Evolutionary conservation across 805 yeast genomes (phyloP).

Genomic region (Myxozyma monticola): DNA sequence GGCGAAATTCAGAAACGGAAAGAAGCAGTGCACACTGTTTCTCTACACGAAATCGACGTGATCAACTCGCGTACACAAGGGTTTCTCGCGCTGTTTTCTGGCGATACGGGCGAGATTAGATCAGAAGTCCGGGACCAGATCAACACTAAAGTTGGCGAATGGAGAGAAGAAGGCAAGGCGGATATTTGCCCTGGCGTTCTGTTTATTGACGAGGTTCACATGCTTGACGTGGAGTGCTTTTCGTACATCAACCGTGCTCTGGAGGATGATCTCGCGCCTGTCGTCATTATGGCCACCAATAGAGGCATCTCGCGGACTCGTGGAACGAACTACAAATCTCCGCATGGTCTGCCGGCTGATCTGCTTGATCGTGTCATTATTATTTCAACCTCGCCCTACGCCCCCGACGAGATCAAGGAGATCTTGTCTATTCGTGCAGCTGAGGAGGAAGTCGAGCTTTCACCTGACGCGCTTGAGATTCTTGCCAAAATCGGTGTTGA

Average conservation of each 20-base stretch:
- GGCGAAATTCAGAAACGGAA: conserved; percentile 96
- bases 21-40: conserved; percentile 96
- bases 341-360: conserved; percentile 97
- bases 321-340: conserved; percentile 90
- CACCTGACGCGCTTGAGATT: conserved; percentile 78
- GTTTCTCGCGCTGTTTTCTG: conserved; percentile 89
- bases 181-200: conserved; percentile 95
- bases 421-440: conserved; percentile 87
- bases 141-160: conserved; percentile 93
- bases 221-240: conserved; percentile 96
- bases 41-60: conserved; percentile 95
- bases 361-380: conserved; percentile 90
- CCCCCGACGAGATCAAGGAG: conserved; percentile 78
- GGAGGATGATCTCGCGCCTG: conserved; percentile 95
- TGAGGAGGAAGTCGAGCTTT: conserved; percentile 87
- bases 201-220: conserved; percentile 96
- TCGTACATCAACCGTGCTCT: conserved; percentile 93
- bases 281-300: conserved; percentile 97
- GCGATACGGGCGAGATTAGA: conserved; percentile 97
- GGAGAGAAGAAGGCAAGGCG: conserved; percentile 99
- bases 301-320: conserved; percentile 91
- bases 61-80: conserved; percentile 98
- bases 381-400: conserved; percentile 79
- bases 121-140: conserved; percentile 95
- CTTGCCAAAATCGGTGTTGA: conserved; percentile 87